Percentiles rank a stretch among this genome's conserved stretches.
These are phyloP conservation scores for Bolboschoenoplectus hybrid DNA, from an alignment of 202 grass and related monocot genomes.

Conservation along the genomic window DNA sequence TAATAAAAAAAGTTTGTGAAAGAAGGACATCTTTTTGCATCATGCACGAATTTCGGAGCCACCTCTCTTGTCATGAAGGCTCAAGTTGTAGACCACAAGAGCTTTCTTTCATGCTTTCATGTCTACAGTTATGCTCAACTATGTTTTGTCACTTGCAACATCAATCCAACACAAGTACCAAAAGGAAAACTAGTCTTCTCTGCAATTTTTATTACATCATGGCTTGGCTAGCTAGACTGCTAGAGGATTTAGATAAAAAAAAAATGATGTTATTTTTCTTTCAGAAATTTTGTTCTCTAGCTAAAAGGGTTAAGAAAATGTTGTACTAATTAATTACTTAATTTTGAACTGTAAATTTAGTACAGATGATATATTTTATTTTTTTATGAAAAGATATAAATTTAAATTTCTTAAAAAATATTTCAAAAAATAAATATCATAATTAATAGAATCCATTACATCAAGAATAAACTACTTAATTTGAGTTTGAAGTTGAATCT, in stretches of 20 bases:
- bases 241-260: neutral
- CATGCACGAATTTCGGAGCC: conserved; percentile 38
- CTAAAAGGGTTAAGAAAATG: neutral
- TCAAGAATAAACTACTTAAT: neutral
- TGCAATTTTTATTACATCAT: neutral
- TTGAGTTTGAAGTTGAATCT: neutral
- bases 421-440: no score
- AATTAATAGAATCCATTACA: no score
- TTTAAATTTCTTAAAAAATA: no score
- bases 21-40: conserved; percentile 27
- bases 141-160: conserved; percentile 43
- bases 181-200: neutral
- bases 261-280: neutral
- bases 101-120: conserved; percentile 32
- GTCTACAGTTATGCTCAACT: conserved; percentile 37
- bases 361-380: no score
- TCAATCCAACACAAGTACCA: conserved; percentile 29
- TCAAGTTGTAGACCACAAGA: conserved; percentile 22
- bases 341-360: no score
- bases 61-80: neutral
- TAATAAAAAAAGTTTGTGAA: conserved; percentile 15
- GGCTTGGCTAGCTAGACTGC: neutral
- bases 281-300: neutral
- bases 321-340: no score
- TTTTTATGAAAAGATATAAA: no score